A percentile compares a stretch with the other conserved stretches of the same genome.
These are phyloP conservation scores for Fusarium sp. DNA, from an alignment of 2,329 filamentous ascomycete genomes.

Conservation along the genomic window DNA sequence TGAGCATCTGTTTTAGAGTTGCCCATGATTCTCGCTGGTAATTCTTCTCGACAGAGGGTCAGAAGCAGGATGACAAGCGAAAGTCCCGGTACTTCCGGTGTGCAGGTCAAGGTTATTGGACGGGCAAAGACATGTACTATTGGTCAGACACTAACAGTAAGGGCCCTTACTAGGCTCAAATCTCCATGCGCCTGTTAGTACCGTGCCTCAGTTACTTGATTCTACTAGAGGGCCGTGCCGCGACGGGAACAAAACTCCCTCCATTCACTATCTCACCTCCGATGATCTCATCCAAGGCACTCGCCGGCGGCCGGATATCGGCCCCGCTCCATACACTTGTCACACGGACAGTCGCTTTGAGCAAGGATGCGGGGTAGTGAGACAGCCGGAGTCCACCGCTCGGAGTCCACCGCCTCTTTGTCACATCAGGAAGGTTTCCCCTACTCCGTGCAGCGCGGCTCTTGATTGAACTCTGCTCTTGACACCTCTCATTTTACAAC, in stretches of 20 bases:
- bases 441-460: slow-evolving; percentile 1
- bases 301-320: not conserved
- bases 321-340: slow-evolving; percentile 23
- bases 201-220: not conserved
- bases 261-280: not conserved
- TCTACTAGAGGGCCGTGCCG: not conserved
- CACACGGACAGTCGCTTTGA: slow-evolving; percentile 16
- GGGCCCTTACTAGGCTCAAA: accelerated
- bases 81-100: not conserved
- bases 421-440: slow-evolving; percentile 28
- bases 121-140: not conserved
- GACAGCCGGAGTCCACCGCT: slow-evolving; percentile 28
- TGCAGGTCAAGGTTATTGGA: not conserved
- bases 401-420: slow-evolving; percentile 30
- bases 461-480: not conserved
- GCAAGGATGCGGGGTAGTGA: slow-evolving; percentile 28
- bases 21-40: not conserved
- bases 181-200: not conserved
- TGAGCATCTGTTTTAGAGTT: not conserved
- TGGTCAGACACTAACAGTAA: not conserved
- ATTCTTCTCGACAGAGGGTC: not conserved
- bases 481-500: not conserved
- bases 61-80: not conserved
- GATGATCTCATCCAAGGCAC: not conserved
- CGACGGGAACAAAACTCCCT: not conserved